A percentile compares a stretch with the other conserved stretches of the same genome.
Conservation (phyloP, 805 yeast species). For the Lachancea mirantina region DNA sequence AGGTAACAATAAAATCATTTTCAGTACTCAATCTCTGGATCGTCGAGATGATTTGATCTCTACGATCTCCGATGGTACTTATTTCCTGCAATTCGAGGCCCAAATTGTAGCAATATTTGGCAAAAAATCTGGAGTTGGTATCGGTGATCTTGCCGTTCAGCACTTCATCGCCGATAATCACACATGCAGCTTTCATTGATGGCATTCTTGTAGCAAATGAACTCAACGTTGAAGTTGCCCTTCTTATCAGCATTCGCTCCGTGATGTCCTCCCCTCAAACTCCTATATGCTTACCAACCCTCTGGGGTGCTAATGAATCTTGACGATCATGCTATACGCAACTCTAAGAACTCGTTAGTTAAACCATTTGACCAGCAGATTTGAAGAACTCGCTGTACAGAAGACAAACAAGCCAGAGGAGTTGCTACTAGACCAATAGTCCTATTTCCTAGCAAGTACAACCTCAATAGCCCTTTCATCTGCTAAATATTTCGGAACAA, state of each 20-base stretch:
- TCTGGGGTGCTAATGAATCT: no score
- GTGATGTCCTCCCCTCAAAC: no score
- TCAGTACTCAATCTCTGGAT: conserved; percentile 38
- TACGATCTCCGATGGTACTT: conserved; percentile 72
- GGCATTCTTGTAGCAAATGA: conserved; percentile 14
- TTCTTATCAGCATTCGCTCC: no score
- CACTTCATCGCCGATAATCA: conserved; percentile 76
- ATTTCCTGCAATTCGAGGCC: conserved; percentile 64
- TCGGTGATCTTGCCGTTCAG: conserved; percentile 79
- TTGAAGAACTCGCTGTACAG: no score
- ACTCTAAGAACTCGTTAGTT: not conserved
- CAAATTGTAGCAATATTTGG: conserved; percentile 57
- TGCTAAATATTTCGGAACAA: no score
- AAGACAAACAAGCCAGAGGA: not conserved
- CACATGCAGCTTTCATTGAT: conserved; percentile 29
- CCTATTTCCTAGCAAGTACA: no score
- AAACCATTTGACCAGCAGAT: no score
- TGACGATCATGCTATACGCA: conserved; percentile 3
- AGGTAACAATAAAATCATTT: conserved; percentile 63
- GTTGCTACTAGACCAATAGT: no score
- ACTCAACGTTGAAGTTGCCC: not conserved
- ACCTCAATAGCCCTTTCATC: no score
- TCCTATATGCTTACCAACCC: no score
- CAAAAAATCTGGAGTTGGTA: conserved; percentile 67
- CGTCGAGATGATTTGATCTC: conserved; percentile 51